Evolutionary conservation across 257 asterid species (phyloP).

Genomic region (Petrea volubilis): DNA sequence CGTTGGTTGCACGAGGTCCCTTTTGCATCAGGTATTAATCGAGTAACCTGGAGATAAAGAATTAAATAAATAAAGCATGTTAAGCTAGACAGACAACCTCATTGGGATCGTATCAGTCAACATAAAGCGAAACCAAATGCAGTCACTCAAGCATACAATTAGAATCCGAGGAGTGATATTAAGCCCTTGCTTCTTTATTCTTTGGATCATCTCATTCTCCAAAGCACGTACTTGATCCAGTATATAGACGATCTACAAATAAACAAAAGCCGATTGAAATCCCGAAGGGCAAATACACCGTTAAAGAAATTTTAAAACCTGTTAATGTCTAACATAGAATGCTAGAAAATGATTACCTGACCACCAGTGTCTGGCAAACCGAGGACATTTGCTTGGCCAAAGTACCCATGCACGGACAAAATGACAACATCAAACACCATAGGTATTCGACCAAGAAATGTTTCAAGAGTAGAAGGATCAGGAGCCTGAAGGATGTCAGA

Average conservation of each 20-base stretch:
- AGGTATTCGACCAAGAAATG: conserved; percentile 90
- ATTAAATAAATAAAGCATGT: no score
- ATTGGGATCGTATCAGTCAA: neutral
- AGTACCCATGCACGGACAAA: conserved; percentile 90
- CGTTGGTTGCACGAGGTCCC: conserved; percentile 97
- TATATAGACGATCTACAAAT: conserved; percentile 78
- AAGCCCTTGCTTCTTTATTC: conserved; percentile 89
- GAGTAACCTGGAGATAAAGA: conserved; percentile 58
- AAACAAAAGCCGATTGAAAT: conserved; percentile 5
- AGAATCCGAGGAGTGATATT: conserved; percentile 76
- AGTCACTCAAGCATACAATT: conserved; percentile 46
- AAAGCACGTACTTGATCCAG: conserved; percentile 97
- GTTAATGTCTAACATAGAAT: neutral
- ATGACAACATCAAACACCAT: conserved; percentile 95
- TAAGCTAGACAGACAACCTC: neutral
- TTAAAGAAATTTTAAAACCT: neutral
- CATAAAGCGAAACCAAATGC: neutral
- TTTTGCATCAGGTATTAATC: conserved; percentile 94
- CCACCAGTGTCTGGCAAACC: conserved; percentile 99
- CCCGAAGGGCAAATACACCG: neutral
- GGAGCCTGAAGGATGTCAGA: conserved; percentile 97
- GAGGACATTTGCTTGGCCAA: conserved; percentile 97
- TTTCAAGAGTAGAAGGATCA: conserved; percentile 81
- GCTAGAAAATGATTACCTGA: conserved; percentile 57
- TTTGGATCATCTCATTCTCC: conserved; percentile 88